Evolutionary conservation across 2,329 filamentous ascomycete species (phyloP).

Genomic region (Aspergillus sp.): DNA sequence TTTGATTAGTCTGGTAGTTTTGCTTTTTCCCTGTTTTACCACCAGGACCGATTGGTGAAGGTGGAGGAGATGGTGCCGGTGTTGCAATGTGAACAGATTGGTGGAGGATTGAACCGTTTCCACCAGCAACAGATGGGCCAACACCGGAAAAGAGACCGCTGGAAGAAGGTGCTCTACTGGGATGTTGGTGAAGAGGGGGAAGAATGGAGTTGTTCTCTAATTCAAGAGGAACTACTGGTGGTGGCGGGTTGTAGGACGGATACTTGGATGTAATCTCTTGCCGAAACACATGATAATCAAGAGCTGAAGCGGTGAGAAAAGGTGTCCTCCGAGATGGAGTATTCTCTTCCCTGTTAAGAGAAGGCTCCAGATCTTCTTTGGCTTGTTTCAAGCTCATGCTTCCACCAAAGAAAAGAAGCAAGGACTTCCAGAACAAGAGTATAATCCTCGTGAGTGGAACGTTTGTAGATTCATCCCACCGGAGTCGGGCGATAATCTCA

Average conservation of each 20-base stretch:
- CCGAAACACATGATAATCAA: slow-evolving; percentile 94
- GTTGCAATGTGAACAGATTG: slow-evolving; percentile 99
- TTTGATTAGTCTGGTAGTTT: slow-evolving; percentile 98
- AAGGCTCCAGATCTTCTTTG: slow-evolving; percentile 62
- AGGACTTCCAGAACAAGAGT: slow-evolving; percentile 85
- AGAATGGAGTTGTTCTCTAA: slow-evolving; percentile 87
- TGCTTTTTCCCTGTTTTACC: slow-evolving; percentile 97
- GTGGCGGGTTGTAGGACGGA: slow-evolving; percentile 88
- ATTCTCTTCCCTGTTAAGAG: slow-evolving; percentile 44
- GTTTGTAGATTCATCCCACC: slow-evolving; percentile 60
- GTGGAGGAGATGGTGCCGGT: slow-evolving; percentile 89
- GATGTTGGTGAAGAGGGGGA: slow-evolving; percentile 74
- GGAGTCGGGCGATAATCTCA: slow-evolving; percentile 61
- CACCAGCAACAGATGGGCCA: slow-evolving; percentile 42
- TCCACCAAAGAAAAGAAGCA: slow-evolving; percentile 80
- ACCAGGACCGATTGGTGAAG: slow-evolving; percentile 75
- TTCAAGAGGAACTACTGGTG: slow-evolving; percentile 76
- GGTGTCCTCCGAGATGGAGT: slow-evolving; percentile 58
- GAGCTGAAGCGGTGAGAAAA: slow-evolving; percentile 84
- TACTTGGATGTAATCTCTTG: slow-evolving; percentile 98
- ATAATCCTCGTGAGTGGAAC: slow-evolving; percentile 65
- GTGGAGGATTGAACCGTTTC: slow-evolving; percentile 71
- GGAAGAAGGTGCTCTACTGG: slow-evolving; percentile 55
- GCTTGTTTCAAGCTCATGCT: slow-evolving; percentile 66
- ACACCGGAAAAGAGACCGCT: slow-evolving; percentile 59